Evolutionary conservation across 1,139 yeast species (phyloP).

Genomic region (Candida tunisiensis): DNA sequence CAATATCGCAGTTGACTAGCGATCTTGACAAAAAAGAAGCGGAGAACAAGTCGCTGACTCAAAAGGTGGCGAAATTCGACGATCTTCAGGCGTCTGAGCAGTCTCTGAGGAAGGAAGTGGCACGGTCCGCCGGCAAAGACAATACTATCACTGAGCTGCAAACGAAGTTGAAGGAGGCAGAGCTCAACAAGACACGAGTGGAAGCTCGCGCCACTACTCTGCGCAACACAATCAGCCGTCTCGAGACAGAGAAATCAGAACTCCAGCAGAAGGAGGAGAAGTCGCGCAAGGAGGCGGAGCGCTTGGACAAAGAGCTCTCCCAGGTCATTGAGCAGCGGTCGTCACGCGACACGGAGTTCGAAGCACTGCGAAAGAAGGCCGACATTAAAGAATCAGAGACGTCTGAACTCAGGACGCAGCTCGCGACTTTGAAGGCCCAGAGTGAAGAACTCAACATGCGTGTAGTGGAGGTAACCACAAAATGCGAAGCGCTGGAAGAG

Average conservation of each 20-base stretch:
- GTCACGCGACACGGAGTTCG: conserved; percentile 4
- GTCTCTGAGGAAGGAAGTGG: too few species aligned
- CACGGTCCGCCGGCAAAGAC: too few species aligned
- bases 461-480: conserved; percentile 42
- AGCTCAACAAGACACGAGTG: neutral
- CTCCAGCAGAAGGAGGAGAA: conserved; percentile 1
- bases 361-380: conserved; percentile 27
- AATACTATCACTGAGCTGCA: too few species aligned
- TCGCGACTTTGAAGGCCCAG: conserved; percentile 48
- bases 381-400: too few species aligned
- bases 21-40: neutral
- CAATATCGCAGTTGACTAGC: too few species aligned
- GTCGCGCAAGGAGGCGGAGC: conserved; percentile 1
- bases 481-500: conserved; percentile 57
- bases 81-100: too few species aligned
- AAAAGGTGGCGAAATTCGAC: too few species aligned
- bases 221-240: conserved; percentile 2
- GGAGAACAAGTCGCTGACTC: neutral
- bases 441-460: conserved; percentile 63
- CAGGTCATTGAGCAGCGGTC: conserved; percentile 4
- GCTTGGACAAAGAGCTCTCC: conserved; percentile 1
- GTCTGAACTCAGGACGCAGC: too few species aligned
- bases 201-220: conserved; percentile 5
- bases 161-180: neutral
- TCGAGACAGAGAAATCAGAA: neutral